Evolutionary conservation across 2,329 filamentous ascomycete species (phyloP).

Genomic region (Pseudogymnoascus verrucosus): DNA sequence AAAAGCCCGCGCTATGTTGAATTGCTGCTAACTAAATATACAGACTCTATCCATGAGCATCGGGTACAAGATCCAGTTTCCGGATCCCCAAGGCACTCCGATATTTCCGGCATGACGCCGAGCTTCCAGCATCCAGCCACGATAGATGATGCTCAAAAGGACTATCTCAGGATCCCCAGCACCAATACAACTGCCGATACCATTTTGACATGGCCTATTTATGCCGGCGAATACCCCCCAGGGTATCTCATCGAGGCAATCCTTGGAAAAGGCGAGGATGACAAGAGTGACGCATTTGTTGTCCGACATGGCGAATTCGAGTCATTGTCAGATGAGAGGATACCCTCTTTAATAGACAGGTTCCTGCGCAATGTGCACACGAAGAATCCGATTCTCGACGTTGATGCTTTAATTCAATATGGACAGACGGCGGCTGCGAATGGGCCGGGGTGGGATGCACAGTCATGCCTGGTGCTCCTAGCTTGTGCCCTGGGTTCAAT

Average conservation of each 20-base stretch:
- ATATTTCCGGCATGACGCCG: not conserved
- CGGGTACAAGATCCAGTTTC: not conserved
- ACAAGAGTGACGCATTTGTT: not conserved
- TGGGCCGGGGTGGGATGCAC: constrained; percentile 27
- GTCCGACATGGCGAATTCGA: not conserved
- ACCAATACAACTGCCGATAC: constrained; percentile 22
- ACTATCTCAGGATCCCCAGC: constrained; percentile 23
- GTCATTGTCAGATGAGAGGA: constrained; percentile 21
- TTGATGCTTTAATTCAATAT: constrained; percentile 21
- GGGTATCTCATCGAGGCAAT: constrained; percentile 3
- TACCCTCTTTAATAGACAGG: constrained; percentile 24
- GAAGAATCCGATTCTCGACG: constrained; percentile 31
- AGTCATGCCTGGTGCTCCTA: constrained; percentile 28
- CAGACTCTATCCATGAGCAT: not conserved
- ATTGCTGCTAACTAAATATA: not conserved
- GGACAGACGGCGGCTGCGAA: constrained; percentile 20
- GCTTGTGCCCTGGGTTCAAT: constrained; percentile 27
- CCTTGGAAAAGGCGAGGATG: not conserved
- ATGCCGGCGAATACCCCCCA: constrained; percentile 13
- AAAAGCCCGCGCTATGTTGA: not conserved
- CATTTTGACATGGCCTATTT: constrained; percentile 25
- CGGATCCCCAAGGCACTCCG: not conserved
- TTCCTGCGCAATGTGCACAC: constrained; percentile 30
- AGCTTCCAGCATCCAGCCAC: not conserved
- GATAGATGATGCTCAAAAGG: constrained; percentile 6